phyloP scores from a whole-genome alignment of 1,284 basidiomycete genomes.

The Apiotrichum sp. region DNA sequence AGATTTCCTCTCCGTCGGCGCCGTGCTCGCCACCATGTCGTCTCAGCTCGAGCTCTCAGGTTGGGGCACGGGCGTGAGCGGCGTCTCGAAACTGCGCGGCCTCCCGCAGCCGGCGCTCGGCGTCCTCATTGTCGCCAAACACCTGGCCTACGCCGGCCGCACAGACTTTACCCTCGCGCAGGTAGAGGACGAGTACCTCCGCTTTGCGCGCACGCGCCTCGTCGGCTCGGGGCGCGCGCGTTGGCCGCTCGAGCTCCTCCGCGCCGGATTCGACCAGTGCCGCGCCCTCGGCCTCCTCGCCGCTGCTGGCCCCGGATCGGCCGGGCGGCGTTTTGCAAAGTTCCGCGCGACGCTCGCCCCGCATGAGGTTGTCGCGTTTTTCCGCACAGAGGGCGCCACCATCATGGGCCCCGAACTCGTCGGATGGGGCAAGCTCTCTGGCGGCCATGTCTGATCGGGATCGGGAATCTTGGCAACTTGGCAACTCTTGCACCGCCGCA shows the following conservation, averaged over 20 bases:
- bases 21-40: slow-evolving; percentile 18
- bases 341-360: slow-evolving; percentile 38
- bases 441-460: slow-evolving; percentile 36
- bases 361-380: slow-evolving; percentile 44
- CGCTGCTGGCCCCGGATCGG: slow-evolving; percentile 25
- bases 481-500: too few relatives aligned
- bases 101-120: slow-evolving; percentile 43
- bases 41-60: slow-evolving; percentile 37
- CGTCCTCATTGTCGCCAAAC: slow-evolving; percentile 52
- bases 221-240: slow-evolving; percentile 43
- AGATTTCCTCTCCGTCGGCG: slow-evolving; percentile 27
- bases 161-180: slow-evolving; percentile 52
- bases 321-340: slow-evolving; percentile 36
- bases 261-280: slow-evolving; percentile 41
- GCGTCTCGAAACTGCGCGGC: slow-evolving; percentile 18
- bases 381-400: slow-evolving; percentile 39
- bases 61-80: slow-evolving; percentile 26
- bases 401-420: slow-evolving; percentile 40
- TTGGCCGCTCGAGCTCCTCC: slow-evolving; percentile 39
- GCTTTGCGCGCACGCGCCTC: slow-evolving; percentile 43
- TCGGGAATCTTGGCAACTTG: too few relatives aligned
- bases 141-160: slow-evolving; percentile 64
- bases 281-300: slow-evolving; percentile 34
- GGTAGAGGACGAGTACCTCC: slow-evolving; percentile 45
- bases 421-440: slow-evolving; percentile 43